These are phyloP conservation scores for Mangifera indica DNA, from an alignment of 345 rosid species.

Conservation along the genomic window DNA sequence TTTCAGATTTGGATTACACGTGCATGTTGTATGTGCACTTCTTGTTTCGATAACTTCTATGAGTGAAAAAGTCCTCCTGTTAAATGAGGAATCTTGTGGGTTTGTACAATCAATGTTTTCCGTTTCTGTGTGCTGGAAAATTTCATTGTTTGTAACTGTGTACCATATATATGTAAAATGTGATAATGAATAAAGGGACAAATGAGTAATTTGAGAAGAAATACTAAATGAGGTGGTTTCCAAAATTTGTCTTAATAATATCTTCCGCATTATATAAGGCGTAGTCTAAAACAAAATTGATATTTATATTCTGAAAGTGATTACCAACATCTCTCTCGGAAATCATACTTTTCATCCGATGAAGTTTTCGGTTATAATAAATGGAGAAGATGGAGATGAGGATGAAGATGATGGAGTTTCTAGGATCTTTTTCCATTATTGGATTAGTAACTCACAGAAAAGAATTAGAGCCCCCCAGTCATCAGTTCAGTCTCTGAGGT, in stretches of 20 bases:
- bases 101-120: not conserved
- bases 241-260: not conserved
- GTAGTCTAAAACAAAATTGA: not conserved
- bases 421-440: not conserved
- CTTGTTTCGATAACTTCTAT: not conserved
- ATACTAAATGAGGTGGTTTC: not conserved
- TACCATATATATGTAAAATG: not conserved
- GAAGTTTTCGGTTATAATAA: not conserved
- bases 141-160: not conserved
- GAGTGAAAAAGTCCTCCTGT: not conserved
- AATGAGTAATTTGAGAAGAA: constrained; percentile 7
- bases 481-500: not conserved
- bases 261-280: not conserved
- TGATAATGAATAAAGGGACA: constrained; percentile 3
- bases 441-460: not conserved
- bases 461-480: not conserved
- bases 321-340: not conserved
- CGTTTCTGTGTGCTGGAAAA: not conserved
- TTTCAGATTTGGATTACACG: not conserved
- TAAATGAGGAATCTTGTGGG: not conserved
- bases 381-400: not conserved
- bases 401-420: not conserved
- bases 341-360: not conserved
- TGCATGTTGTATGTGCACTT: not conserved
- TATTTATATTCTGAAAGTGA: not conserved